Evolutionary conservation across 257 asterid species (phyloP).

Genomic region (Nicotiana undulata): DNA sequence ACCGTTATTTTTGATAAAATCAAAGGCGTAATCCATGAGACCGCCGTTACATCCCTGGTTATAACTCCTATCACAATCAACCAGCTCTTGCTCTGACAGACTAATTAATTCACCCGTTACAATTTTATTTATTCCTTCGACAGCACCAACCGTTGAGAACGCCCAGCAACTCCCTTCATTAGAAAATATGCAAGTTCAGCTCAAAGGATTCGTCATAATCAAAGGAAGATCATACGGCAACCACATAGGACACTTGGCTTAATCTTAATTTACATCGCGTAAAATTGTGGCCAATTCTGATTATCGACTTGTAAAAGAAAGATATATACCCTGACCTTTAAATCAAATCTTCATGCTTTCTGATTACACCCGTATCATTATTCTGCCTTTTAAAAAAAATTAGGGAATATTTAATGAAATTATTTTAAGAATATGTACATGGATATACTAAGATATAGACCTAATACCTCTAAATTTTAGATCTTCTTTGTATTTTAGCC

Average conservation of each 20-base stretch:
- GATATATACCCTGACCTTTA: neutral
- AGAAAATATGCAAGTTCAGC: too few relatives aligned
- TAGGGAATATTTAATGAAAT: neutral
- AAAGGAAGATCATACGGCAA: neutral
- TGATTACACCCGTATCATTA: neutral
- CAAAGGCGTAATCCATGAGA: constrained; percentile 74
- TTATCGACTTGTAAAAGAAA: neutral
- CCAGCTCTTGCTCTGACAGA: constrained; percentile 84
- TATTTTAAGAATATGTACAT: neutral
- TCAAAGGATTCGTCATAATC: neutral
- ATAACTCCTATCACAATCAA: constrained; percentile 57
- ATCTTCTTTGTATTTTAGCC: neutral
- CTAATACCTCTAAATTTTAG: neutral
- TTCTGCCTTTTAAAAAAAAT: neutral
- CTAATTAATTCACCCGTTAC: constrained; percentile 48
- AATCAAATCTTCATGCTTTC: neutral
- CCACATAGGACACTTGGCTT: neutral
- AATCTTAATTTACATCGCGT: neutral
- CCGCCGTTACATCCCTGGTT: constrained; percentile 93
- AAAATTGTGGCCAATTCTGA: neutral
- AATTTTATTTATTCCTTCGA: constrained; percentile 81
- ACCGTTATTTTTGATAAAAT: constrained; percentile 62
- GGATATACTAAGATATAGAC: neutral
- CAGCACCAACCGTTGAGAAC: constrained; percentile 75
- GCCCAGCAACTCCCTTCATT: constrained; percentile 99